phyloP scores from a whole-genome alignment of 2,329 filamentous ascomycete genomes.

The Phyllosticta citrichinensis region DNA sequence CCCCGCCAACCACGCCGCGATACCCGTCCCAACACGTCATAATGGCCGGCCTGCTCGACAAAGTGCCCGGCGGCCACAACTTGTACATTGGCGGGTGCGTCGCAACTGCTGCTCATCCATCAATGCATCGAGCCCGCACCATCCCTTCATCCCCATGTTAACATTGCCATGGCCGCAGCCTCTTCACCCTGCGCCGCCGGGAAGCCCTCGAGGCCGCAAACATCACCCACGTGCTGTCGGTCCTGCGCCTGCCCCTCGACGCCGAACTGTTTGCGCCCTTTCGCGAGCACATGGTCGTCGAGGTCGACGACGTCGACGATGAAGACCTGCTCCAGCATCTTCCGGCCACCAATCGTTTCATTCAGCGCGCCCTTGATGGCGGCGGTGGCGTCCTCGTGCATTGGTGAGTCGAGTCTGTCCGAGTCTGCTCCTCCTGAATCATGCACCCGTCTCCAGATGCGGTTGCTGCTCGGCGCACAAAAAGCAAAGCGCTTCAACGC shows the following conservation, averaged over 20 bases:
- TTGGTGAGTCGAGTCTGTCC: constrained; percentile 45
- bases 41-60: constrained; percentile 51
- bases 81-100: constrained; percentile 72
- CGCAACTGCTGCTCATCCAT: constrained; percentile 3
- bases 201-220: constrained; percentile 59
- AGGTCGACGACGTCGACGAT: constrained; percentile 85
- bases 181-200: constrained; percentile 67
- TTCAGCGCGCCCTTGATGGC: constrained; percentile 60
- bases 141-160: constrained; percentile 4
- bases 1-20: neutral
- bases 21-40: constrained; percentile 5
- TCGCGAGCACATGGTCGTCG: constrained; percentile 60
- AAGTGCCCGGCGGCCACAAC: constrained; percentile 57
- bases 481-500: neutral
- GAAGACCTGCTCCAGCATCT: constrained; percentile 78
- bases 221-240: constrained; percentile 87
- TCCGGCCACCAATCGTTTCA: constrained; percentile 68
- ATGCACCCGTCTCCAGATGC: constrained; percentile 1
- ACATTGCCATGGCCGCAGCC: constrained; percentile 38
- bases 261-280: constrained; percentile 51
- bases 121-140: neutral
- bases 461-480: constrained; percentile 1
- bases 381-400: constrained; percentile 57
- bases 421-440: neutral
- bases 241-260: constrained; percentile 53